phyloP scores from a whole-genome alignment of 371 early-diverging fungal genomes.

The Circinella minor region DNA sequence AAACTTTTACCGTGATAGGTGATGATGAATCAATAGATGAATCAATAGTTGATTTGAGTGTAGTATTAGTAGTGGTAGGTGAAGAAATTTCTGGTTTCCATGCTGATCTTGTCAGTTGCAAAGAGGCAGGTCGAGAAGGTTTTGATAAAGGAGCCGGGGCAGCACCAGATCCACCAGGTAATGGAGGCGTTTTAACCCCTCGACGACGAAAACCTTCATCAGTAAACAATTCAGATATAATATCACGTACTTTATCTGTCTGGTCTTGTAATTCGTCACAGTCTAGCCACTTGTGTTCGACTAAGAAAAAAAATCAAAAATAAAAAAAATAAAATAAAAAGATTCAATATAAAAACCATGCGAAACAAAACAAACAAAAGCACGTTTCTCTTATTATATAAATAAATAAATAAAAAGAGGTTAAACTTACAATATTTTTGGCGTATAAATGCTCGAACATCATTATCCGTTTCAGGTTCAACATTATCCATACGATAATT shows the following conservation, averaged over 20 bases:
- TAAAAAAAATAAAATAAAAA: no score
- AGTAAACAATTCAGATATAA: conserved; percentile 32
- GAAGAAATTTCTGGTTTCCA: conserved; percentile 15
- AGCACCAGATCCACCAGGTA: conserved; percentile 6
- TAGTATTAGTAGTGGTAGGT: background rate
- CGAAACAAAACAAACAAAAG: no score
- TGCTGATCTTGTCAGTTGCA: conserved; percentile 14
- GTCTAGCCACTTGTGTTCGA: conserved; percentile 53
- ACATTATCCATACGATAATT: conserved; percentile 26
- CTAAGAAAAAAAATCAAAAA: conserved; percentile 11
- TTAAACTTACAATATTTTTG: conserved; percentile 38
- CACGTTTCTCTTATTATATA: background rate
- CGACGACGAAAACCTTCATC: conserved; percentile 26
- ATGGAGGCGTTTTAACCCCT: conserved; percentile 19
- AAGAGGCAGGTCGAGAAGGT: conserved; percentile 12
- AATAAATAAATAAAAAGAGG: background rate
- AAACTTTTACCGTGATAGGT: background rate
- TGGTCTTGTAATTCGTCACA: conserved; percentile 27
- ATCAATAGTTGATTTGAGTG: background rate
- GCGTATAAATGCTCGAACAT: conserved; percentile 48
- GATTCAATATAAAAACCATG: no score
- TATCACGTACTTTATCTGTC: conserved; percentile 27
- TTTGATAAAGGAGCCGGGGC: background rate
- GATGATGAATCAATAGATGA: no score
- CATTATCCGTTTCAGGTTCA: conserved; percentile 46